Conservation (phyloP, 768 basidiomycete species). For the Termitomyces sp. region DNA sequence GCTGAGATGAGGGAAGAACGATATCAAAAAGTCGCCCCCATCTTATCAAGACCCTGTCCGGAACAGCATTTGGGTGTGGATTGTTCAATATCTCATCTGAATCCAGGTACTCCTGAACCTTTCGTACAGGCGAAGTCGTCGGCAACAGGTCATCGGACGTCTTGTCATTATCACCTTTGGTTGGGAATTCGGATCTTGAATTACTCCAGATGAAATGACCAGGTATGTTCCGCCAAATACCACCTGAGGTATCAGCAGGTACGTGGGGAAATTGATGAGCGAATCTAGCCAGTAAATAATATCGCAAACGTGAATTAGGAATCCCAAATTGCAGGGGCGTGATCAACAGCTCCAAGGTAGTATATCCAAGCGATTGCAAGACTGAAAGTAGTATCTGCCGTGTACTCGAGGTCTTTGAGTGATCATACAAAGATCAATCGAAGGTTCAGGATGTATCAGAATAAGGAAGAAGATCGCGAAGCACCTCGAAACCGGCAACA, state of each 20-base stretch:
- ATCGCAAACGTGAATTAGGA: conserved; percentile 79
- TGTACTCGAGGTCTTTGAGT: conserved; percentile 59
- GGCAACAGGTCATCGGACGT: not conserved
- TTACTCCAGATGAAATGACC: conserved; percentile 39
- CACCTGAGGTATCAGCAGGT: conserved; percentile 13
- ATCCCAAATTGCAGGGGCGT: conserved; percentile 78
- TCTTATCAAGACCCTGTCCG: conserved; percentile 62
- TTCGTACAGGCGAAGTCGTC: conserved; percentile 6
- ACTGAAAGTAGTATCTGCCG: conserved; percentile 51
- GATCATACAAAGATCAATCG: not conserved
- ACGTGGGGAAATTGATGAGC: conserved; percentile 36
- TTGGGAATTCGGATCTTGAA: conserved; percentile 23
- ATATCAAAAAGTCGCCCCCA: conserved; percentile 85
- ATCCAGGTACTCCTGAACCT: conserved; percentile 44
- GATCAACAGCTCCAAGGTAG: conserved; percentile 57
- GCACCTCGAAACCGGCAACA: conserved; percentile 81
- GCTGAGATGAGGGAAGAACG: conserved; percentile 54
- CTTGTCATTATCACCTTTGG: not conserved
- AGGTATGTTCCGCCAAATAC: conserved; percentile 55
- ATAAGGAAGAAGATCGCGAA: conserved; percentile 14
- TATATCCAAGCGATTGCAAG: conserved; percentile 54
- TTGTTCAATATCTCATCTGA: conserved; percentile 4
- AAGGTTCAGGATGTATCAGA: conserved; percentile 4
- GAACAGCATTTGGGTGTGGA: conserved; percentile 36
- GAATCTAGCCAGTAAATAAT: conserved; percentile 70